A percentile compares a stretch with the other conserved stretches of the same genome.
phyloP scores from a whole-genome alignment of 495 filamentous ascomycete species.

The Aspergillus sclerotioniger region DNA sequence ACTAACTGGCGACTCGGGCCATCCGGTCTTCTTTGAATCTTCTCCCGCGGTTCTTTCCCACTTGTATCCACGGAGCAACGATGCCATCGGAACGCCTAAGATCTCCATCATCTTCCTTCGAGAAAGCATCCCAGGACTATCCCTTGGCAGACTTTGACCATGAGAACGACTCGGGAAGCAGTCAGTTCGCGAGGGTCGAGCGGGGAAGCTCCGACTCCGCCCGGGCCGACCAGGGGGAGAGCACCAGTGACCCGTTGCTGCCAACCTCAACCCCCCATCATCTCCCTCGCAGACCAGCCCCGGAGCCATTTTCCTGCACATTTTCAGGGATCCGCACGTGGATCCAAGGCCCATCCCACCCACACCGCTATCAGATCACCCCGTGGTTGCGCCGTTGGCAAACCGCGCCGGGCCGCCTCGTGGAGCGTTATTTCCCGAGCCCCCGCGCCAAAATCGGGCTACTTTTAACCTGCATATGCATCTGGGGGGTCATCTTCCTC shows the following conservation, averaged over 20 bases:
- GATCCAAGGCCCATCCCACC: conserved; percentile 55
- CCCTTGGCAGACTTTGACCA: conserved; percentile 9
- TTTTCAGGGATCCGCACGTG: conserved; percentile 25
- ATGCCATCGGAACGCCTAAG: conserved; percentile 17
- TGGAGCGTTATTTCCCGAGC: conserved; percentile 57
- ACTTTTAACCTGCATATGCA: conserved; percentile 51
- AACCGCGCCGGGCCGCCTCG: conserved; percentile 56
- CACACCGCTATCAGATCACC: conserved; percentile 58
- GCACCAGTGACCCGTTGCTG: conserved; percentile 24
- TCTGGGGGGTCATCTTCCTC: conserved; percentile 68
- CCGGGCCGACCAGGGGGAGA: conserved; percentile 9
- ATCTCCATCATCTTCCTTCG: conserved; percentile 21
- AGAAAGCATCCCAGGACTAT: conserved; percentile 20
- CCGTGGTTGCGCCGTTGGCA: conserved; percentile 63
- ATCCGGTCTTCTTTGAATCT: not conserved
- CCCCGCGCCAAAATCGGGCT: conserved; percentile 39
- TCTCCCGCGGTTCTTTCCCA: not conserved
- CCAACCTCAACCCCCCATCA: conserved; percentile 16
- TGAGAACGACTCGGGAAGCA: conserved; percentile 15
- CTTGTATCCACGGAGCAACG: conserved; percentile 10
- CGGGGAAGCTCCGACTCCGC: conserved; percentile 22
- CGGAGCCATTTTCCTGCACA: conserved; percentile 29
- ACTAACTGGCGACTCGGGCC: conserved; percentile 6
- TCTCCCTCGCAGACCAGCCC: conserved; percentile 1
- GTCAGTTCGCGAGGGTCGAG: conserved; percentile 13